phyloP scores from a whole-genome alignment of 495 filamentous ascomycete species.

The Penicillium turbatum region DNA sequence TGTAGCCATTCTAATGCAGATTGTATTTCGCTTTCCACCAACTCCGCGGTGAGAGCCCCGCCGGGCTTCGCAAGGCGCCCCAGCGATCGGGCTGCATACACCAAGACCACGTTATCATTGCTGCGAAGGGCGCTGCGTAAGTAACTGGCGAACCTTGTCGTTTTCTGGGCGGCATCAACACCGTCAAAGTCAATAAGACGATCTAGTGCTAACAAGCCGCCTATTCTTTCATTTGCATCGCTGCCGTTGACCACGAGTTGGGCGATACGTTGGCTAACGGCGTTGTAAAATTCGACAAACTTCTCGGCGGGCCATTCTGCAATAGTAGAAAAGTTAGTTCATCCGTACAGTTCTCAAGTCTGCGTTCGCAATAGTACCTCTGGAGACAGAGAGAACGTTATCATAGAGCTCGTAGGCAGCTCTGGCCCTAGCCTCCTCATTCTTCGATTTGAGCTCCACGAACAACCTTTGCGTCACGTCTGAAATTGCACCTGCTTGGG shows the following conservation, averaged over 20 bases:
- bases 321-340: conserved; percentile 3
- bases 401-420: conserved; percentile 52
- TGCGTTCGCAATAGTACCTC: conserved; percentile 32
- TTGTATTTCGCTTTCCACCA: conserved; percentile 95
- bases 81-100: conserved; percentile 79
- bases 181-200: conserved; percentile 92
- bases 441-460: conserved; percentile 50
- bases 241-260: conserved; percentile 69
- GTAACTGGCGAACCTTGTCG: conserved; percentile 84
- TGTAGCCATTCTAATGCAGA: conserved; percentile 93
- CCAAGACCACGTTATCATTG: conserved; percentile 81
- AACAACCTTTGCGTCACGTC: conserved; percentile 48
- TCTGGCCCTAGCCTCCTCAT: conserved; percentile 46
- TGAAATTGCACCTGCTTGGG: conserved; percentile 46
- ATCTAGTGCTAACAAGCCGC: conserved; percentile 87
- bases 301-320: conserved; percentile 72
- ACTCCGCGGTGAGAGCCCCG: conserved; percentile 88
- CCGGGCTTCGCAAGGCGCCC: conserved; percentile 88
- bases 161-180: conserved; percentile 90
- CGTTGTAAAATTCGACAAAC: conserved; percentile 74
- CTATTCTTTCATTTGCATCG: conserved; percentile 83
- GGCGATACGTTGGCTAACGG: conserved; percentile 71
- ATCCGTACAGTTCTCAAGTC: not conserved
- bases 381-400: conserved; percentile 46
- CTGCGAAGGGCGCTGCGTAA: conserved; percentile 84